phyloP scores from a whole-genome alignment of 2,329 filamentous ascomycete genomes.

The Neospermospora avenae region DNA sequence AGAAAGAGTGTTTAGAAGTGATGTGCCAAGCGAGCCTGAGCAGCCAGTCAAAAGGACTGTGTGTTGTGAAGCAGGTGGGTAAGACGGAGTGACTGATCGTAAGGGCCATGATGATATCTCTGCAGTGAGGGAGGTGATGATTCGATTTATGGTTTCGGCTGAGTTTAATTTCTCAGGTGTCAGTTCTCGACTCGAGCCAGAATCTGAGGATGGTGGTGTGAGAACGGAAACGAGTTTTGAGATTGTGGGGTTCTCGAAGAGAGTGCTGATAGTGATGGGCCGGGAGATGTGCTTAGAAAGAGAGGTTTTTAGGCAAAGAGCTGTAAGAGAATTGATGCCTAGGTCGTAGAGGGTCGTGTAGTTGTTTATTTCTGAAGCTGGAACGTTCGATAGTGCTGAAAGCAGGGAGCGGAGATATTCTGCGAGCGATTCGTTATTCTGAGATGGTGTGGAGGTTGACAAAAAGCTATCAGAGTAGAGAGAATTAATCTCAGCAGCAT shows the following conservation, averaged over 20 bases:
- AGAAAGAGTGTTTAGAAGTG: constrained; percentile 23
- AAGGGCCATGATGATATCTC: constrained; percentile 27
- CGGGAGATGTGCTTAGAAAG: constrained; percentile 26
- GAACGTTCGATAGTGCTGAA: constrained; percentile 18
- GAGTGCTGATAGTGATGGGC: constrained; percentile 29
- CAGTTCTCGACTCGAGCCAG: neutral
- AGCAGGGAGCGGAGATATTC: constrained; percentile 26
- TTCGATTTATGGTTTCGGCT: constrained; percentile 22
- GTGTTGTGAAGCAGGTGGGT: constrained; percentile 17
- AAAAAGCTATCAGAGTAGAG: constrained; percentile 20
- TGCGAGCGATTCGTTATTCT: constrained; percentile 12
- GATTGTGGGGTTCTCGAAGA: constrained; percentile 33
- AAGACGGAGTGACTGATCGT: neutral
- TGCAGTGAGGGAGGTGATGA: constrained; percentile 26
- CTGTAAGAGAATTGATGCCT: constrained; percentile 29
- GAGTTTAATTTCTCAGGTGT: constrained; percentile 3
- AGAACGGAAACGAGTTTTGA: constrained; percentile 23
- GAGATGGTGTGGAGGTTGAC: neutral
- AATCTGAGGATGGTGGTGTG: constrained; percentile 5
- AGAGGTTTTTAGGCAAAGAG: constrained; percentile 27
- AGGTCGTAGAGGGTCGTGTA: constrained; percentile 30
- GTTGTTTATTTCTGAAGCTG: constrained; percentile 19
- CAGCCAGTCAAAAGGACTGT: constrained; percentile 28
- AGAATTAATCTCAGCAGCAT: constrained; percentile 24
- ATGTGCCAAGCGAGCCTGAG: constrained; percentile 30